Evolutionary conservation across 179 eudicot species (phyloP), one percentile per base, ranked within the genome.

Genomic region (Beta lomatogona): DNA sequence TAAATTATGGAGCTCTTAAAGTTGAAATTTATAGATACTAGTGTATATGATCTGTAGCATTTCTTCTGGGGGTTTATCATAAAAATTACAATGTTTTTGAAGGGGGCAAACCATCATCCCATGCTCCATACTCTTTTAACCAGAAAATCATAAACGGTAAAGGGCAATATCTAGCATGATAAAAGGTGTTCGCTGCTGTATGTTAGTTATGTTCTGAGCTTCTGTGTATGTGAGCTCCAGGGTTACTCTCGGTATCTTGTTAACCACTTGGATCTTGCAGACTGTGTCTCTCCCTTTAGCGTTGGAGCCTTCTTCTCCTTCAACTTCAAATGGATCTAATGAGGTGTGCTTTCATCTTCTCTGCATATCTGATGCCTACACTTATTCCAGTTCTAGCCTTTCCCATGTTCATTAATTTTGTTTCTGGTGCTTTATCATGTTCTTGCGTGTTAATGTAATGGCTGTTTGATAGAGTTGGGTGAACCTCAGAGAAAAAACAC

Each of bases 301-400:
- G 9, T 55, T 80, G 82, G 97, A 93, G 81, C 88, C 88, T 60
- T 82, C 91, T 28, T 89, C 99, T 80, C 92, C 98, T 58, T 86
- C 93, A 53, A 61, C 82, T 80, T 82, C 93, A 28, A 81, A 76
- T 86, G 90, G 87, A 81, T 89, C 91, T 76, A 79, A 25, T 77
- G 92, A 87, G 92, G 97, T 93, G 72, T 80, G 86, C 82, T 65
- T 72, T 64, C n/a, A 60, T 80, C 67, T 73, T 31, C 50, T 72
- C 41, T 12, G 4, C n/a, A 48, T 72, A 50, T 77, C 18, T 46
- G 59, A 52, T 76, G 52, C 28, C 25, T 46, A 15, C 25, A 48
- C 63, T 58, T 31, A 1, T 14, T 10, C 12, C 48, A 48, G 15
- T 59, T 41, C 54, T 78, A 36, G 6, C 66, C 36, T 44, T 52